phyloP scores from a whole-genome alignment of 179 eudicot genomes.

The Patellifolia procumbens region DNA sequence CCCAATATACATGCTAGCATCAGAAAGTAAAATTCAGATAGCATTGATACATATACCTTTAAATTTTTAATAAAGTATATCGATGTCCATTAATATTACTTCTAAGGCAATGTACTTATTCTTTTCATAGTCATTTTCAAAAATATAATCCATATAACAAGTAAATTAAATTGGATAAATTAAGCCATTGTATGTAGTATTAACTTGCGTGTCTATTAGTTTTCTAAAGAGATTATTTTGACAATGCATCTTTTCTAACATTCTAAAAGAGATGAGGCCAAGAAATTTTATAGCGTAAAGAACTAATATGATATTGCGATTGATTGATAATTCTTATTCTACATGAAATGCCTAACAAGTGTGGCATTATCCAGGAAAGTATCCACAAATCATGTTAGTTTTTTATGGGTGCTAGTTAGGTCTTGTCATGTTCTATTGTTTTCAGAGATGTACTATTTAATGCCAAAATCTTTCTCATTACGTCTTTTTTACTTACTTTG shows the following conservation, averaged over 20 bases:
- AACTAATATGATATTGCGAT: background rate
- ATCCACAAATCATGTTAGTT: conserved; percentile 3
- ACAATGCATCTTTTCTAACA: background rate
- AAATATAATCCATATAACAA: background rate
- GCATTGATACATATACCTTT: too few relatives aligned
- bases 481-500: background rate
- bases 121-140: background rate
- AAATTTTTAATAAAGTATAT: too few relatives aligned
- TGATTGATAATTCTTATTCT: background rate
- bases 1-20: too few relatives aligned
- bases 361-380: background rate
- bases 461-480: background rate
- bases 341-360: background rate
- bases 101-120: background rate
- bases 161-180: background rate
- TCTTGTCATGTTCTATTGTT: background rate
- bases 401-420: background rate
- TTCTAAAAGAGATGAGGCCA: background rate
- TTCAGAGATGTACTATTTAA: background rate
- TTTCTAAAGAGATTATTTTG: background rate
- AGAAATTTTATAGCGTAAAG: background rate
- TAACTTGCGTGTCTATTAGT: background rate
- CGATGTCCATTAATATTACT: background rate
- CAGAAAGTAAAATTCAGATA: too few relatives aligned
- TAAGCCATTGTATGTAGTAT: background rate